phyloP scores from a whole-genome alignment of 2,329 filamentous ascomycete genomes.

The Geosmithia morbida region DNA sequence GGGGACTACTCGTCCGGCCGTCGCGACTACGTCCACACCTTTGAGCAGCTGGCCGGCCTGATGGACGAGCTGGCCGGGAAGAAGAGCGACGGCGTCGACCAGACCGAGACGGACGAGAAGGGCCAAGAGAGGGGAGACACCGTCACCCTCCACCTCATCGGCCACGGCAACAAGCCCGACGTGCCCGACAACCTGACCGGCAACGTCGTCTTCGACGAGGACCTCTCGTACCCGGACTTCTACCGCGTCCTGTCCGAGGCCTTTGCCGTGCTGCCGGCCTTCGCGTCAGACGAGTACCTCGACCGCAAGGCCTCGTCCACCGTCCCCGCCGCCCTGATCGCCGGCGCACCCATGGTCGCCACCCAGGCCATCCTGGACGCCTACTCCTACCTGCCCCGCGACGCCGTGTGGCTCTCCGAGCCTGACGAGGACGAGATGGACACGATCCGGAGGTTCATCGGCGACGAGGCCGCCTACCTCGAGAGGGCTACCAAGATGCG shows the following conservation, averaged over 20 bases:
- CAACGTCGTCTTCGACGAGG: conserved; percentile 10
- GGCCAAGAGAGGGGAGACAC: conserved; percentile 2
- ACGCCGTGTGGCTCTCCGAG: conserved; percentile 10
- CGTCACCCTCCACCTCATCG: conserved; percentile 11
- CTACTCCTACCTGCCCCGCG: conserved; percentile 11
- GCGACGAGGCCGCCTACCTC: conserved; percentile 7
- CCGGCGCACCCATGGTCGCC: conserved; percentile 11
- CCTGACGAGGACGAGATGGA: conserved; percentile 12
- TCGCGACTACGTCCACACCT: conserved; percentile 11
- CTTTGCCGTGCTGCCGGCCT: conserved; percentile 8
- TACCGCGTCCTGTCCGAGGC: conserved; percentile 5
- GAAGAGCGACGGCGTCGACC: no score
- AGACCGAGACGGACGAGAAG: no score
- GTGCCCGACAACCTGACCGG: conserved; percentile 9
- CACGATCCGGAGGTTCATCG: conserved; percentile 9
- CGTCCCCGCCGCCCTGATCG: conserved; percentile 12
- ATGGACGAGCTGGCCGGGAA: conserved; percentile 6
- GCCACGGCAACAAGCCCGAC: conserved; percentile 9
- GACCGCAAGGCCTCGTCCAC: conserved; percentile 14
- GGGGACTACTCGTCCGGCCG: conserved; percentile 12
- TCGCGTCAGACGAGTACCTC: conserved; percentile 11
- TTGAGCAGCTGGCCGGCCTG: conserved; percentile 10
- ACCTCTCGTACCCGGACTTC: conserved; percentile 12
- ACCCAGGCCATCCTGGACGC: conserved; percentile 9
- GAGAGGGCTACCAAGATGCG: conserved; percentile 6